Conservation (phyloP, 2,329 filamentous ascomycete genomes). For the Penicillium psychrosexuale region DNA sequence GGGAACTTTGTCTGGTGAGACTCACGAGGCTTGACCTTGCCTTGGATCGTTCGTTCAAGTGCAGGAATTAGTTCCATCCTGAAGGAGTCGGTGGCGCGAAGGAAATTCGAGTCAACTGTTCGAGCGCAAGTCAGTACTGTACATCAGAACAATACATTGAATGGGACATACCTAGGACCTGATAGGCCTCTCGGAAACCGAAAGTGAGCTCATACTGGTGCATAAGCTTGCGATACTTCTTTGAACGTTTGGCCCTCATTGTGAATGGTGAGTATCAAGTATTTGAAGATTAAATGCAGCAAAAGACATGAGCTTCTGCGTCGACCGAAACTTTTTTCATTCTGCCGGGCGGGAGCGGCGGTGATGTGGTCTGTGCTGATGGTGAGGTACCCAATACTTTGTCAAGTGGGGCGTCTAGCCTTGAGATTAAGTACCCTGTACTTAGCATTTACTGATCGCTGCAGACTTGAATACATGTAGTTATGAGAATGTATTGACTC, state of each 20-base stretch:
- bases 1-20: slow-evolving; percentile 12
- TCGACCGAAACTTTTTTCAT: slow-evolving; percentile 35
- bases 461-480: background rate
- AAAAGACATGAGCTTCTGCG: slow-evolving; percentile 10
- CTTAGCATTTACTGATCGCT: background rate
- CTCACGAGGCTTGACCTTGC: slow-evolving; percentile 76
- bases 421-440: background rate
- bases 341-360: slow-evolving; percentile 34
- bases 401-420: background rate
- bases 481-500: background rate
- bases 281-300: slow-evolving; percentile 9
- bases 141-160: slow-evolving; percentile 6
- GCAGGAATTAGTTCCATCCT: slow-evolving; percentile 83
- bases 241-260: slow-evolving; percentile 67
- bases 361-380: slow-evolving; percentile 27
- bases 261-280: slow-evolving; percentile 27
- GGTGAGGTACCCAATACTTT: slow-evolving; percentile 1
- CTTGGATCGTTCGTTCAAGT: slow-evolving; percentile 79
- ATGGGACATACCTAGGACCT: slow-evolving; percentile 64
- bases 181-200: slow-evolving; percentile 90
- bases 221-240: slow-evolving; percentile 88
- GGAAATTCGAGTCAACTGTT: slow-evolving; percentile 76
- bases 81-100: slow-evolving; percentile 75
- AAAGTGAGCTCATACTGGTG: slow-evolving; percentile 84
- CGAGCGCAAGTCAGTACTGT: slow-evolving; percentile 15